Evolutionary conservation across 139 green algal species (phyloP).

Genomic region (Tetradesmus obliquus): DNA sequence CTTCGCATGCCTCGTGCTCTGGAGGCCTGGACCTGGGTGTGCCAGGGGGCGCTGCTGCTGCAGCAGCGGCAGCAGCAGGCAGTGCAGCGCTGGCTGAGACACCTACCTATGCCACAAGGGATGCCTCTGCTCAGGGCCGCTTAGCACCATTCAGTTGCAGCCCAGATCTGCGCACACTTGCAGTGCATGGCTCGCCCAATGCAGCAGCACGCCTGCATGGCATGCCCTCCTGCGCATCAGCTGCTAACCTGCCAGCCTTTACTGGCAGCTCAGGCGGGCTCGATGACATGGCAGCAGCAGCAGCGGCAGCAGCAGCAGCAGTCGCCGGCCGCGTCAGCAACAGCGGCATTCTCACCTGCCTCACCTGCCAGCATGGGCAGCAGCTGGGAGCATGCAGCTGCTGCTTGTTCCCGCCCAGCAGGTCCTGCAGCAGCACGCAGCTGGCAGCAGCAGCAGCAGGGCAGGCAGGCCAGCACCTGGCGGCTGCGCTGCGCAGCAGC

Average conservation of each 20-base stretch:
- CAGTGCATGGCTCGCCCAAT: background rate
- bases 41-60: background rate
- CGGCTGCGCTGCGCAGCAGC: background rate
- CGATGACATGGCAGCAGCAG: background rate
- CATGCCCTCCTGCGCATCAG: slow-evolving; percentile 1
- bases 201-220: background rate
- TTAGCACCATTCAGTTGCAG: background rate
- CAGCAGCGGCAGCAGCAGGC: background rate
- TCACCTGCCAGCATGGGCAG: background rate
- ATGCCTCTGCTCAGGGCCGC: background rate
- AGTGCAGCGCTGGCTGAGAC: background rate
- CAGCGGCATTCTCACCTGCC: background rate
- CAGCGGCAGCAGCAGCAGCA: background rate
- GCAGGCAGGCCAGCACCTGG: background rate
- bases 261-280: background rate
- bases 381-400: background rate
- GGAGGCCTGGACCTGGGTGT: background rate
- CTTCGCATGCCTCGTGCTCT: background rate
- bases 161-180: background rate
- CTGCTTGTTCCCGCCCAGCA: background rate
- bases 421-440: slow-evolving; percentile 11
- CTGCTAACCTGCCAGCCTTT: slow-evolving; percentile 7
- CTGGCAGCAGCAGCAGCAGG: background rate
- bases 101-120: background rate
- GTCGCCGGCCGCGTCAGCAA: background rate